Evolutionary conservation across 2,329 filamentous ascomycete genomes (phyloP), one percentile per base, ranked within the genome.

Genomic region (Alternaria sp.): DNA sequence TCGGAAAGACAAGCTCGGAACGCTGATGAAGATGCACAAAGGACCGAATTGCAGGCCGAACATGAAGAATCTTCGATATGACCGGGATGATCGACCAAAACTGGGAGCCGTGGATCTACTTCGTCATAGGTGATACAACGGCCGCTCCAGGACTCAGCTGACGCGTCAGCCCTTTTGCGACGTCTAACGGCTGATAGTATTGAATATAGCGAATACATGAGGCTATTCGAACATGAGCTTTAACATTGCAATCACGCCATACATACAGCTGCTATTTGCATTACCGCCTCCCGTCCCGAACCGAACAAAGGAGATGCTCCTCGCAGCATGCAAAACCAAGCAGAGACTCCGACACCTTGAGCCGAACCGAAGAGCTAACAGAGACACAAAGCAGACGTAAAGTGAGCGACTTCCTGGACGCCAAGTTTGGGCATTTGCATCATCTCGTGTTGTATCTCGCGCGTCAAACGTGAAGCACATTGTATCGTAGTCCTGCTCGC

Each of bases 381-480:
- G 17, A 61, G 52, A 71, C 65, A 69, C 56, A 62, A 70, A 73
- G 63, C 62, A 72, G 63, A 72, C 61, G 66, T 65, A 66, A 66
- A 72, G 67, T 62, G 66, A 70, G 62, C 61, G 63, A 70, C 66
- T 73, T 72, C 71, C 69, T 71, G 63, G 69, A 77, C 75, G 73
- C 73, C 74, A 60, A 54, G 29, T 36, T 48, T 69, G 64, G 51
- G 63, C 67, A 63, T 72, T 74, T 66, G 69, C 71, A 70, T 74
- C 69, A 72, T 48, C 66, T 73, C 71, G 68, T 73, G 60, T 66
- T 48, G 44, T 34, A 34, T 48, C 44, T 31, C 44, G 31, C 44
- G 44, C 44, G 44, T 48, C 36, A 48, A 48, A 36, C 44, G 44
- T 48, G 23, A 48, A 60, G 60, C 65, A 61, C 55, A 56, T 61